Evolutionary conservation across 148 eudicot species (phyloP), one percentile per base, ranked within the genome.

Genomic region (Diospyros lotus): DNA sequence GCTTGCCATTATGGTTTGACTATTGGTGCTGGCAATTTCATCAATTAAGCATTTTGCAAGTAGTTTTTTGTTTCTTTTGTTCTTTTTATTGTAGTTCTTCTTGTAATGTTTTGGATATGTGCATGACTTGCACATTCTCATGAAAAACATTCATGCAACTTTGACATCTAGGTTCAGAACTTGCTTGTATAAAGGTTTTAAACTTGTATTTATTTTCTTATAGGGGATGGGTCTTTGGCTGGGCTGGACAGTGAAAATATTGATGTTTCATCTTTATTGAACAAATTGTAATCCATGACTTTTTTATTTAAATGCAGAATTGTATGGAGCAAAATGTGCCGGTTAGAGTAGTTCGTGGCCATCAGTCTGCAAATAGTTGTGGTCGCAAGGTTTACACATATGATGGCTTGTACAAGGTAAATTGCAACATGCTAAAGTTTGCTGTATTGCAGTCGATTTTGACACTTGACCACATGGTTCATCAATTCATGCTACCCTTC

Each of bases 331-430:
- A 90, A 59, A 66, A 68, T 45, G 80, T 87, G 42, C 92, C 95
- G n/a, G 83, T 90, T 41, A 80, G 92, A 78, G 95, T 90, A 10
- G 45, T 84, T 53, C 95, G 92, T 76, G 90, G 90, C 43, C 92
- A 84, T 81, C 60, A 64, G 71, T 82, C 76, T 75, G 50, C 63
- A 53, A 81, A 56, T 41, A 90, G 92, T 63, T 90, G 88, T 73
- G 84, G 85, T 4, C 90, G 92, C 14, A 90, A 84, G 66, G 84
- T 88, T 38, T 90, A 90, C 77, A 82, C 95, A 1, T 90, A 88
- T 67, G 92, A 87, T 87, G 95, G 95, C 58, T 79, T 90, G 64
- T 93, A 93, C 45, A 78, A 89, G 90, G 98, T 93, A 82, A 44
- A n/a, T n/a, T n/a, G n/a, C n/a, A n/a, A n/a, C n/a, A n/a, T n/a